These are phyloP conservation scores for Wallacemonas collosoma DNA, from an alignment of 208 protist species.

Conservation along the genomic window DNA sequence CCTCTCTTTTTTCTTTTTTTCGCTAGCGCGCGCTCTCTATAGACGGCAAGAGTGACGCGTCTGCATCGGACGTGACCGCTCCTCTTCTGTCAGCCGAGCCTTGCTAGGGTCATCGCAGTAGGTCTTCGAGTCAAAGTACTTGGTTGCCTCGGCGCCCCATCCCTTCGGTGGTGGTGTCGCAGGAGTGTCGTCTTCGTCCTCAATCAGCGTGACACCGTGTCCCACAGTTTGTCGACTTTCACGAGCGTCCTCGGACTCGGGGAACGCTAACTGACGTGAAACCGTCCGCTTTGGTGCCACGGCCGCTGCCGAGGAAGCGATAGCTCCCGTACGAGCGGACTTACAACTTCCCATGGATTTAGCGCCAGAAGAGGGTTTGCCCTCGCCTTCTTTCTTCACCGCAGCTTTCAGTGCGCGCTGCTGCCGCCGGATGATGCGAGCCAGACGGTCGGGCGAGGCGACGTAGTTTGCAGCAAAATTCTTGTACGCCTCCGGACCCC, in stretches of 20 bases:
- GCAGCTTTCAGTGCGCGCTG: constrained; percentile 7
- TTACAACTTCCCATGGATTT: background rate
- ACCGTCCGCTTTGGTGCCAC: constrained; percentile 3
- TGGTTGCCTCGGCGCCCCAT: constrained; percentile 70
- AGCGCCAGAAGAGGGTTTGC: constrained; percentile 4
- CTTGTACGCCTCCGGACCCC: constrained; percentile 75
- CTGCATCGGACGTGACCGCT: constrained; percentile 28
- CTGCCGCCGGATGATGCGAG: constrained; percentile 20
- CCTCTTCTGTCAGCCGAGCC: constrained; percentile 39
- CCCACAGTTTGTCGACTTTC: constrained; percentile 38
- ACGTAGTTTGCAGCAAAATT: constrained; percentile 76
- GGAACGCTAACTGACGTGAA: constrained; percentile 27
- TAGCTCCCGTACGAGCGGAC: background rate
- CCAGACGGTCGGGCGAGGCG: constrained; percentile 43
- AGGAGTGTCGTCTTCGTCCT: constrained; percentile 26
- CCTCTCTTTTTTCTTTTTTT: too few species aligned
- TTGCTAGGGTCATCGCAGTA: constrained; percentile 78
- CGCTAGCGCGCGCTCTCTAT: background rate
- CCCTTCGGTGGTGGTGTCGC: constrained; percentile 43
- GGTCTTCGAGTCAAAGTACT: constrained; percentile 79
- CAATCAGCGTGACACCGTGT: constrained; percentile 33
- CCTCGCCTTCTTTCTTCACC: background rate
- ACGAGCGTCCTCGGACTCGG: constrained; percentile 19
- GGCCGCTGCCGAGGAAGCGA: background rate
- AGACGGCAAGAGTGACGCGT: constrained; percentile 14